Evolutionary conservation across 805 yeast genomes (phyloP), one percentile per base, ranked within the genome.

Genomic region (Pichia heedii): DNA sequence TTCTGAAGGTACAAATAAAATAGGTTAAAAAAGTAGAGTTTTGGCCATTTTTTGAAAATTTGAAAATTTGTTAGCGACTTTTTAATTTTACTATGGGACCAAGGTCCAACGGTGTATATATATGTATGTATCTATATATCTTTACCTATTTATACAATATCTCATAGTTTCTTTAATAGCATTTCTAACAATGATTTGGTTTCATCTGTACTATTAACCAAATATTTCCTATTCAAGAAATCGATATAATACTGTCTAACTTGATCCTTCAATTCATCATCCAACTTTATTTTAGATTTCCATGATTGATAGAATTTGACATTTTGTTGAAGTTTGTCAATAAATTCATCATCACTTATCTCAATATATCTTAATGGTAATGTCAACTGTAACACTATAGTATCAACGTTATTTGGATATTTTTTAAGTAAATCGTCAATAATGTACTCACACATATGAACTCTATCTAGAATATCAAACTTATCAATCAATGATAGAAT

Each of bases 391-490:
- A 73, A 47, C 11, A 67, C 50, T 18, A 67, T 48, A 20, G 76
- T 66, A 44, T 70, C 67, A 5, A 63, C 52, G 45, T 67, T 67
- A 7, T 63, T 50, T 15, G 70, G 62, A 44, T 65, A 67, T 32
- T 69, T 65, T 13, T 57, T 54, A 50, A 70, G 70, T 50, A 84
- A 62, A 54, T 69, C 73, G 40, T 69, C 68, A 32, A 85, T 62
- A 10, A 86, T 72, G 59, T 85, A 93, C 45, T 69, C 70, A 49
- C 77, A 70, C 53, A 89, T 66, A 57, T 86, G 73, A 21, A 66
- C 71, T 58, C 90, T 74, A 56, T 85, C 81, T 55, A 90, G 70
- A 45, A 75, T 80, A 4, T 69, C 71, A 62, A 83, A 89, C 50
- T 74, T 65, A 57, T 83, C 90, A 53, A 89, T 69, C n/a, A 86